phyloP scores from a whole-genome alignment of 1,139 yeast genomes.

The Groenewaldozyma sp. region DNA sequence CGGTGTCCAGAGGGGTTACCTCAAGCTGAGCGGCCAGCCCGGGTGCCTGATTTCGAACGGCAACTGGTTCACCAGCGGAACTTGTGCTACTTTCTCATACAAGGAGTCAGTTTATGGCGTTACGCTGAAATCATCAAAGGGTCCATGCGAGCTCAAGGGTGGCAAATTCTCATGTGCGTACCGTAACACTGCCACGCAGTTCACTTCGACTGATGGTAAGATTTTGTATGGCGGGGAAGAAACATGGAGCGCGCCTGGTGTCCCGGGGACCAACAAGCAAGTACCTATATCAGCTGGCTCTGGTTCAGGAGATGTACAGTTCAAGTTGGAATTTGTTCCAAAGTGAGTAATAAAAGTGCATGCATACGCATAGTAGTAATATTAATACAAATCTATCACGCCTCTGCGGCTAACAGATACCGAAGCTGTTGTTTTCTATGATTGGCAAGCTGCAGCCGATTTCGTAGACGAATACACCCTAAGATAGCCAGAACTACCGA shows the following conservation, averaged over 20 bases:
- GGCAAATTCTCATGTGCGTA: constrained; percentile 31
- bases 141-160: constrained; percentile 53
- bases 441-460: constrained; percentile 8
- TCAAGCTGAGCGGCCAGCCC: constrained; percentile 45
- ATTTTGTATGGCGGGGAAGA: constrained; percentile 52
- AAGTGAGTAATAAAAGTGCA: constrained; percentile 1
- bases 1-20: constrained; percentile 32
- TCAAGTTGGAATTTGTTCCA: constrained; percentile 21
- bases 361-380: background rate
- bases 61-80: constrained; percentile 71
- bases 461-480: constrained; percentile 11
- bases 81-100: constrained; percentile 69
- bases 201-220: constrained; percentile 22
- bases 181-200: constrained; percentile 24
- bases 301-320: constrained; percentile 34
- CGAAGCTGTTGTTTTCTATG: background rate
- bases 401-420: no score
- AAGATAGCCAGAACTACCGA: constrained; percentile 11
- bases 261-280: constrained; percentile 45
- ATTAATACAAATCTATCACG: no score
- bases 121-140: constrained; percentile 56
- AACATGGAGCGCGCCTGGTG: constrained; percentile 53
- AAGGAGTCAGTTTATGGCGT: constrained; percentile 62
- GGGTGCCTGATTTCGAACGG: constrained; percentile 87
- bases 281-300: constrained; percentile 44